phyloP scores from a whole-genome alignment of 2,329 filamentous ascomycete species.

The Arachnomyces sp. region DNA sequence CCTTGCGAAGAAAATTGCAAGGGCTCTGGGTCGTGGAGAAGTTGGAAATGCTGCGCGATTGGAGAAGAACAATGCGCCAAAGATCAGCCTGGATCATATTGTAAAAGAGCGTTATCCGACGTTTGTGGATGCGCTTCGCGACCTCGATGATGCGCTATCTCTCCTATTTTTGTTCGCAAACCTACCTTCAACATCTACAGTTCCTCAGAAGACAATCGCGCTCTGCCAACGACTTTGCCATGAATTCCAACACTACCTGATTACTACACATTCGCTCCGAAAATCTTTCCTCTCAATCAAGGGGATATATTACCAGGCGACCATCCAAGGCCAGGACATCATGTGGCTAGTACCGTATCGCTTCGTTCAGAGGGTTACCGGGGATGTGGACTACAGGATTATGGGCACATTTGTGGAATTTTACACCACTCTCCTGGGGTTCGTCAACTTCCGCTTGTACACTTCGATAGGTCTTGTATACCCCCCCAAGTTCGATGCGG shows the following conservation, averaged over 20 bases:
- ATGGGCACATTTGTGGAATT: conserved; percentile 99
- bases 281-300: conserved; percentile 99
- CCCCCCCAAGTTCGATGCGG: conserved; percentile 83
- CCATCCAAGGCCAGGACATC: conserved; percentile 92
- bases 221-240: conserved; percentile 87
- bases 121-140: conserved; percentile 86
- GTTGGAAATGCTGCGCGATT: conserved; percentile 78
- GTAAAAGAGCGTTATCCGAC: conserved; percentile 97
- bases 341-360: conserved; percentile 96
- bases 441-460: conserved; percentile 93
- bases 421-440: conserved; percentile 91
- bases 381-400: conserved; percentile 95
- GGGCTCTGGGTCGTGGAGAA: conserved; percentile 85
- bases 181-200: conserved; percentile 78
- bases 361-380: conserved; percentile 90
- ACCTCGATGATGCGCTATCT: conserved; percentile 91
- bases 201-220: conserved; percentile 91
- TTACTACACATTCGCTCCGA: conserved; percentile 79
- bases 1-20: conserved; percentile 94
- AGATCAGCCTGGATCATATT: conserved; percentile 89
- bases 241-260: conserved; percentile 97
- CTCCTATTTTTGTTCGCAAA: conserved; percentile 98
- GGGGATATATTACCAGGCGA: conserved; percentile 98
- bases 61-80: conserved; percentile 84
- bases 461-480: conserved; percentile 87